These are phyloP conservation scores for Paramecium tetraurelia DNA, from an alignment of 73 alveolate species.

Conservation along the genomic window DNA sequence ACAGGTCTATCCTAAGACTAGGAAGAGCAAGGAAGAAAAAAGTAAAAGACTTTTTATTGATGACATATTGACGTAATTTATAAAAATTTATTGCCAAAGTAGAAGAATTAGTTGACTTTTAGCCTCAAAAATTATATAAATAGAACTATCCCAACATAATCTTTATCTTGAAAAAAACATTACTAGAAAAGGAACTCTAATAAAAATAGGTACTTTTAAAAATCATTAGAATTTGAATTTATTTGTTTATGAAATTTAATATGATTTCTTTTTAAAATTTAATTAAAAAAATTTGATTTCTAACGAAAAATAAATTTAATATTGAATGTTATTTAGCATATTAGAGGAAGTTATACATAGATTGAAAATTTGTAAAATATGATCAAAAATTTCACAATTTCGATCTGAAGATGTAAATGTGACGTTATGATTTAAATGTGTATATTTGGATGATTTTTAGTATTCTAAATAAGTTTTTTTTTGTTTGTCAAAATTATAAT, in stretches of 20 bases:
- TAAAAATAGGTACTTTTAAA: too few species aligned
- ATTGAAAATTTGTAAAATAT: too few species aligned
- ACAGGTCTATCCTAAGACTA: neutral
- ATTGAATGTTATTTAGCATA: neutral
- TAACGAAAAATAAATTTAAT: too few species aligned
- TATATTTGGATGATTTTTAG: too few species aligned
- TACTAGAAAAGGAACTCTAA: neutral
- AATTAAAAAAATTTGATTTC: neutral
- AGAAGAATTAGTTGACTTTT: neutral
- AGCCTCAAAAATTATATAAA: too few species aligned
- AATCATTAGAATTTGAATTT: neutral
- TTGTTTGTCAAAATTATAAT: too few species aligned
- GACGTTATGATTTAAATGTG: too few species aligned
- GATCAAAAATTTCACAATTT: too few species aligned
- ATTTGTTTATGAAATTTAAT: neutral
- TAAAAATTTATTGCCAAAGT: neutral
- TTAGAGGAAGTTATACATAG: neutral
- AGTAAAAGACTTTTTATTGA: neutral
- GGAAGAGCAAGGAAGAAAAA: neutral
- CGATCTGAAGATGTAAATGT: too few species aligned
- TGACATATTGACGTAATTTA: neutral
- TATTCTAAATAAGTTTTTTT: too few species aligned
- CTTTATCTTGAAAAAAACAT: neutral
- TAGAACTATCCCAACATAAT: neutral
- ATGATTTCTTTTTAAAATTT: neutral